A percentile compares a stretch with the other conserved stretches of the same genome.
phyloP scores from a whole-genome alignment of 2,329 filamentous ascomycete genomes.

The Fusarium sp. region DNA sequence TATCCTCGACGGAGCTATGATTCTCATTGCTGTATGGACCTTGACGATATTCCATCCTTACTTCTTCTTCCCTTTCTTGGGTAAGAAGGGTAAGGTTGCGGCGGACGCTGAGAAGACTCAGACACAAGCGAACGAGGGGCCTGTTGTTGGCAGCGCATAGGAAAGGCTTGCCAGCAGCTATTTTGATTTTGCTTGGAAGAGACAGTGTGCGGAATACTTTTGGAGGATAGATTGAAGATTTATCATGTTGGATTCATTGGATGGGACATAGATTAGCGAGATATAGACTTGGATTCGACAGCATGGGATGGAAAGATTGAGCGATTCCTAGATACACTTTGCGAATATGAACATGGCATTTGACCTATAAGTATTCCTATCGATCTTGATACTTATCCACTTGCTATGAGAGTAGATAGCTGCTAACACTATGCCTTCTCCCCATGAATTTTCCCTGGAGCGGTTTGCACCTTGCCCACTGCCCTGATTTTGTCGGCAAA shows the following conservation, averaged over 20 bases:
- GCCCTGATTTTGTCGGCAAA: too few species aligned
- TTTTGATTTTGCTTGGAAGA: background rate
- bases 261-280: too few species aligned
- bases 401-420: too few species aligned
- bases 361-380: too few species aligned
- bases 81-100: constrained; percentile 9
- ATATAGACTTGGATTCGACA: background rate
- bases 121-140: background rate
- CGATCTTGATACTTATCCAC: too few species aligned
- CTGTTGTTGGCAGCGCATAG: background rate
- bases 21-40: constrained; percentile 31
- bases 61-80: constrained; percentile 33
- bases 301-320: background rate
- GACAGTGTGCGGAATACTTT: background rate
- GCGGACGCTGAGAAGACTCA: constrained; percentile 6
- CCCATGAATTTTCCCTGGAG: too few species aligned
- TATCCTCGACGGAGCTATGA: constrained; percentile 37
- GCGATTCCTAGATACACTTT: background rate
- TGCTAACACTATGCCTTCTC: too few species aligned
- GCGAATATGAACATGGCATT: background rate
- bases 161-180: rapidly evolving
- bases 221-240: background rate
- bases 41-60: constrained; percentile 34
- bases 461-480: too few species aligned
- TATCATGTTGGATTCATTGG: background rate